Conservation (phyloP, 805 yeast genomes). For the Wickerhamomyces bisporus region DNA sequence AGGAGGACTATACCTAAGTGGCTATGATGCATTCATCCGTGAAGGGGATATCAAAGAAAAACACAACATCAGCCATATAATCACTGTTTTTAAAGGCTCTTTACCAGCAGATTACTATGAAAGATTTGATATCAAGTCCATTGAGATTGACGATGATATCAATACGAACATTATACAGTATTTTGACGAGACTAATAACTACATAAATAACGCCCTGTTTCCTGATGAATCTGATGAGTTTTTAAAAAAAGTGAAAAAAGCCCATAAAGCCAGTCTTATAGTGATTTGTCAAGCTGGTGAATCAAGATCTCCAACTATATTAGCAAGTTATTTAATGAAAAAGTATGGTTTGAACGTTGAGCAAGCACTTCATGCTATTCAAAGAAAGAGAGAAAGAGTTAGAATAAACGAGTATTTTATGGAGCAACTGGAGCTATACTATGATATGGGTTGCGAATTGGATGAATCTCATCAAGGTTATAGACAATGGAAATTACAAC, state of each 20-base stretch:
- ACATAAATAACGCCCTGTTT: constrained; percentile 61
- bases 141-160: constrained; percentile 69
- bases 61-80: constrained; percentile 60
- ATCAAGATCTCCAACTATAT: constrained; percentile 82
- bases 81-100: constrained; percentile 64
- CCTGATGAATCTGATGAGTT: constrained; percentile 32
- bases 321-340: constrained; percentile 85
- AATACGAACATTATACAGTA: constrained; percentile 58
- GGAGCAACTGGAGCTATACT: constrained; percentile 65
- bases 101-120: constrained; percentile 47
- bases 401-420: constrained; percentile 73
- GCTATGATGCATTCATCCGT: constrained; percentile 58
- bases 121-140: constrained; percentile 49
- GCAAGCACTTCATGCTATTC: constrained; percentile 73
- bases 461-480: constrained; percentile 30
- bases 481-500: constrained; percentile 38
- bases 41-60: constrained; percentile 45
- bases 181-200: constrained; percentile 56
- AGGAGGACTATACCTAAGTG: constrained; percentile 77
- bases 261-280: constrained; percentile 42
- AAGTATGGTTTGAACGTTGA: constrained; percentile 52
- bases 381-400: constrained; percentile 51
- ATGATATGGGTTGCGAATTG: constrained; percentile 35
- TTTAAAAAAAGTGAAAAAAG: constrained; percentile 21
- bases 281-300: constrained; percentile 90